Conservation (phyloP, 2,329 filamentous ascomycete genomes). For the Madurella mycetomatis region DNA sequence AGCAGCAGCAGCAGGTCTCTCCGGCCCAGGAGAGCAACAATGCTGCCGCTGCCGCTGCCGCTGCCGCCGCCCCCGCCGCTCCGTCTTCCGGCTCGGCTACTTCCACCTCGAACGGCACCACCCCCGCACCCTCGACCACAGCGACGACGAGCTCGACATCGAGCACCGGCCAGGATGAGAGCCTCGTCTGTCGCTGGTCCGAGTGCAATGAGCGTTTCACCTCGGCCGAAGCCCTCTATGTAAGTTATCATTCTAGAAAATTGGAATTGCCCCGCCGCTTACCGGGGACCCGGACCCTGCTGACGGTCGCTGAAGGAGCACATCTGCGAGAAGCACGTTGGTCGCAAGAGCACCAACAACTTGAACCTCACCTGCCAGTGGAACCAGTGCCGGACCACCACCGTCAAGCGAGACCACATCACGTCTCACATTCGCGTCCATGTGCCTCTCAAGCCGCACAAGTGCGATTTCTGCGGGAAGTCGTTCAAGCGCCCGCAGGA, state of each 20-base stretch:
- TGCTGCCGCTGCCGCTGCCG: constrained; percentile 16
- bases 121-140: constrained; percentile 48
- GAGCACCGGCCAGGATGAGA: constrained; percentile 40
- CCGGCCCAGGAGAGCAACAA: background rate
- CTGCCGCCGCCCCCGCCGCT: constrained; percentile 24
- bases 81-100: constrained; percentile 34
- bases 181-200: constrained; percentile 58
- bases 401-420: constrained; percentile 98
- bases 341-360: constrained; percentile 98
- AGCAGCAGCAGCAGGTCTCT: background rate
- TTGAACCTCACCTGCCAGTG: constrained; percentile 95
- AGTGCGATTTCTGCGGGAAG: constrained; percentile 98
- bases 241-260: no score
- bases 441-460: constrained; percentile 98
- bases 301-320: constrained; percentile 63
- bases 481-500: constrained; percentile 99
- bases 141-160: constrained; percentile 30
- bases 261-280: no score
- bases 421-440: constrained; percentile 98
- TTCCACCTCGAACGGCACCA: constrained; percentile 49
- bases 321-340: constrained; percentile 96
- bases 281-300: no score
- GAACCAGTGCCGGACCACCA: constrained; percentile 93
- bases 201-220: constrained; percentile 56
- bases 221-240: constrained; percentile 56